phyloP scores from a whole-genome alignment of 345 rosid species.

The Carallia brachiata region DNA sequence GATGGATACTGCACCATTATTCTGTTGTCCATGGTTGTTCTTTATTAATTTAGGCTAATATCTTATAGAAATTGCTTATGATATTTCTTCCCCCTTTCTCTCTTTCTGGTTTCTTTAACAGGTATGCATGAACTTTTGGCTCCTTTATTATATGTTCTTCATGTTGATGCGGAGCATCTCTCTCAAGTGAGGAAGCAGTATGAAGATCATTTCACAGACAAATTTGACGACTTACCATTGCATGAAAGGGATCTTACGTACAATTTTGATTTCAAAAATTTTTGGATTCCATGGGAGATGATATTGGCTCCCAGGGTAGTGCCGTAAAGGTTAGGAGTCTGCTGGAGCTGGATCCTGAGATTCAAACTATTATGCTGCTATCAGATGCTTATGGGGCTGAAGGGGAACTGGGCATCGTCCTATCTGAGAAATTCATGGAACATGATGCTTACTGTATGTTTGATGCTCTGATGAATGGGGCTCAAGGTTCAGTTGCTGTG shows the following conservation, averaged over 20 bases:
- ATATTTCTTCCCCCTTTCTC: conserved; percentile 5
- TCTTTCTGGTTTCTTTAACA: conserved; percentile 24
- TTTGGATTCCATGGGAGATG: conserved; percentile 60
- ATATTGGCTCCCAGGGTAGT: conserved; percentile 47
- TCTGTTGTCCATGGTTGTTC: not conserved
- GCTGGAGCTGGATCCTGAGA: conserved; percentile 82
- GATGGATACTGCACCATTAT: not conserved
- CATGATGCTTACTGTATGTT: conserved; percentile 98
- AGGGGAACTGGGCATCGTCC: conserved; percentile 92
- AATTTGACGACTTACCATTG: conserved; percentile 76
- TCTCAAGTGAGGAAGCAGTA: conserved; percentile 74
- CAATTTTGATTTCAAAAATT: conserved; percentile 76
- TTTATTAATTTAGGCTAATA: not conserved
- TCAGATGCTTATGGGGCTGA: conserved; percentile 97
- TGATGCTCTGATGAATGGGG: conserved; percentile 87
- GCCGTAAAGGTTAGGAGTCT: conserved; percentile 51
- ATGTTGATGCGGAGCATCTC: conserved; percentile 75
- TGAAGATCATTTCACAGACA: conserved; percentile 85
- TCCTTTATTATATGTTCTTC: conserved; percentile 87
- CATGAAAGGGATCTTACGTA: conserved; percentile 69
- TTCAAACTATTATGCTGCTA: conserved; percentile 57
- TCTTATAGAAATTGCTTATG: not conserved
- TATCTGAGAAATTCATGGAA: conserved; percentile 96
- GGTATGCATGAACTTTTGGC: conserved; percentile 99
- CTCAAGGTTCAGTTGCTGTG: conserved; percentile 73